phyloP scores from a whole-genome alignment of 2,329 filamentous ascomycete species.

The Penicillium sp. region DNA sequence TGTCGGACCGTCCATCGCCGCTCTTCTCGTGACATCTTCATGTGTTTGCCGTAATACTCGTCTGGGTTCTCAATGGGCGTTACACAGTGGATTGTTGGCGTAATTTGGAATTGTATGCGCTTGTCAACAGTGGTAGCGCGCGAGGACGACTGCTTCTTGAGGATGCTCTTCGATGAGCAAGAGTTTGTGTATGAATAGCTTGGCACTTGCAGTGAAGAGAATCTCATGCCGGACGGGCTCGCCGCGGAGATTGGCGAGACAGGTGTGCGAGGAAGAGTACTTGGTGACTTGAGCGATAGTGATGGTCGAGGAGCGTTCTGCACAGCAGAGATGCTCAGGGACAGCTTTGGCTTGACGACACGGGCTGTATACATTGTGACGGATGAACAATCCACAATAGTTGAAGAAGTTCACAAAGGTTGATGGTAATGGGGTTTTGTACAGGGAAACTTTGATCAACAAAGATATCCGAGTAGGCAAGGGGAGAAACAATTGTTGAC shows the following conservation, averaged over 20 bases:
- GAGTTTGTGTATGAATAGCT: conserved; percentile 46
- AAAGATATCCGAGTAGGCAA: conserved; percentile 21
- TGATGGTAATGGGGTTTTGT: conserved; percentile 1
- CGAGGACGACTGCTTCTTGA: conserved; percentile 42
- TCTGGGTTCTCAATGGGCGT: conserved; percentile 50
- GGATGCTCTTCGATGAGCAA: conserved; percentile 47
- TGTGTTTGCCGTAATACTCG: conserved; percentile 50
- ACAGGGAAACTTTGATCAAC: conserved; percentile 35
- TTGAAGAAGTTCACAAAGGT: neutral
- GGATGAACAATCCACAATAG: conserved; percentile 1
- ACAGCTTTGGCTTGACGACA: conserved; percentile 46
- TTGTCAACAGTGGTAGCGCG: conserved; percentile 28
- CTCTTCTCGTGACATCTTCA: conserved; percentile 47
- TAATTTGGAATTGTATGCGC: conserved; percentile 44
- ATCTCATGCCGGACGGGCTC: conserved; percentile 44
- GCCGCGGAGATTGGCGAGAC: conserved; percentile 43
- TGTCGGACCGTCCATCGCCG: conserved; percentile 45
- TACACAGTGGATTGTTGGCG: conserved; percentile 47
- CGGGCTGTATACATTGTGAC: conserved; percentile 43
- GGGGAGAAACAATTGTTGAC: conserved; percentile 16
- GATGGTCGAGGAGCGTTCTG: conserved; percentile 36
- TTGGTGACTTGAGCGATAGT: conserved; percentile 46
- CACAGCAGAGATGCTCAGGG: conserved; percentile 44
- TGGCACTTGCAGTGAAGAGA: conserved; percentile 41
- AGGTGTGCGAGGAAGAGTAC: conserved; percentile 42